Evolutionary conservation across 2,329 filamentous ascomycete species (phyloP).

Genomic region (Hortaea sp.): DNA sequence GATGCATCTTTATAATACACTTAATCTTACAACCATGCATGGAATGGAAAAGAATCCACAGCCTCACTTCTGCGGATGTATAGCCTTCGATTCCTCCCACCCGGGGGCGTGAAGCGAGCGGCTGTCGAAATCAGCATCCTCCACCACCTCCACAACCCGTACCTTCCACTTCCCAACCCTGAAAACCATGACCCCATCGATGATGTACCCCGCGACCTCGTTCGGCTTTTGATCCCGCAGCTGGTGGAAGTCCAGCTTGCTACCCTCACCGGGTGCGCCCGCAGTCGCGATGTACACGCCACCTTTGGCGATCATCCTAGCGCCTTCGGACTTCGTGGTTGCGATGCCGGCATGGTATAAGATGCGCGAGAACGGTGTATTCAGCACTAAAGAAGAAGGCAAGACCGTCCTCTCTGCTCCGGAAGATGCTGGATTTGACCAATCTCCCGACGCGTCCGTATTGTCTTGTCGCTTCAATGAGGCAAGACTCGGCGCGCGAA

Average conservation of each 20-base stretch:
- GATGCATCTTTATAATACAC: too few relatives aligned
- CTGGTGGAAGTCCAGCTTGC: conserved; percentile 49
- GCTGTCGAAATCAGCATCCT: conserved; percentile 43
- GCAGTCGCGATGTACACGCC: conserved; percentile 23
- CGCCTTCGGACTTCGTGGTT: conserved; percentile 20
- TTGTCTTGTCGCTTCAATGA: conserved; percentile 6
- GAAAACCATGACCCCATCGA: conserved; percentile 46
- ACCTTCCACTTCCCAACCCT: conserved; percentile 52
- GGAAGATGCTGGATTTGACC: background rate
- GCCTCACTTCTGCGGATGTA: background rate
- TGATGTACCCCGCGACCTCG: conserved; percentile 50
- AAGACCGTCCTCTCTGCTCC: conserved; percentile 11
- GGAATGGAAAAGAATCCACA: too few relatives aligned
- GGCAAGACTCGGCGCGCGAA: conserved; percentile 23
- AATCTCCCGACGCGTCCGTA: background rate
- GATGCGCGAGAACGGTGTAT: conserved; percentile 19
- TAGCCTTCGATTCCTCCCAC: conserved; percentile 33
- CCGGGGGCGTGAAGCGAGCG: conserved; percentile 39
- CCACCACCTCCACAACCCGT: conserved; percentile 45
- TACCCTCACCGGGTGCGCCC: conserved; percentile 27
- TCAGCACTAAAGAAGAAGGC: conserved; percentile 17
- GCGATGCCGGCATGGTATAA: conserved; percentile 24
- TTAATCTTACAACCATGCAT: too few relatives aligned
- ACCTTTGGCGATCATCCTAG: conserved; percentile 20
- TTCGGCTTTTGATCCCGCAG: conserved; percentile 52